Percentiles rank a stretch among this genome's conserved stretches.
These are phyloP conservation scores for Byssothecium circinans DNA, from an alignment of 2,329 filamentous ascomycete genomes.

Conservation along the genomic window DNA sequence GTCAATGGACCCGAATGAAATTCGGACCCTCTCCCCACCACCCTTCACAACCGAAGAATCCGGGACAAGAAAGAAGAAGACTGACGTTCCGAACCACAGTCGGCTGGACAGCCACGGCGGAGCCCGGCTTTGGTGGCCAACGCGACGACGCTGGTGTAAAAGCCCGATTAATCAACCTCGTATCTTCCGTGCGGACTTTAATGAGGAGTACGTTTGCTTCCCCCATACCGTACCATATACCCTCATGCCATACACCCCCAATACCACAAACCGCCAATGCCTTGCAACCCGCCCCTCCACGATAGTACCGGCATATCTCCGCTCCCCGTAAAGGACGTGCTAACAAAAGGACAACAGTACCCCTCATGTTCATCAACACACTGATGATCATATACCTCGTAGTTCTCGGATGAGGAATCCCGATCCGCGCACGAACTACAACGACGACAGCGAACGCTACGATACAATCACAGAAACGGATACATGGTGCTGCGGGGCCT, in stretches of 20 bases:
- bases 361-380: constrained; percentile 45
- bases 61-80: not conserved
- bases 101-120: constrained; percentile 71
- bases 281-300: too few relatives aligned
- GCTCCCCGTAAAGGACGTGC: not conserved
- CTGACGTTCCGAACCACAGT: constrained; percentile 55
- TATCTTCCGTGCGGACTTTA: constrained; percentile 84
- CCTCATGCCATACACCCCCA: too few relatives aligned
- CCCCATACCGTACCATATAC: not conserved
- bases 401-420: constrained; percentile 35
- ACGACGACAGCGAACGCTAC: not conserved
- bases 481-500: too few relatives aligned
- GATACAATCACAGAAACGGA: not conserved
- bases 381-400: constrained; percentile 43
- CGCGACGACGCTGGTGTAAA: constrained; percentile 77
- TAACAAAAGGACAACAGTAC: constrained; percentile 28
- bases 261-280: too few relatives aligned
- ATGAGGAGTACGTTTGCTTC: constrained; percentile 77
- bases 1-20: not conserved
- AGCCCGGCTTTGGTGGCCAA: constrained; percentile 75
- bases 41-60: too few relatives aligned
- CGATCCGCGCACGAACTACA: not conserved
- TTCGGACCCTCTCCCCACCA: too few relatives aligned
- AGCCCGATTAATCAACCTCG: constrained; percentile 83
- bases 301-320: too few relatives aligned